phyloP scores from a whole-genome alignment of 345 rosid species.

The Eucalyptus caleyi region DNA sequence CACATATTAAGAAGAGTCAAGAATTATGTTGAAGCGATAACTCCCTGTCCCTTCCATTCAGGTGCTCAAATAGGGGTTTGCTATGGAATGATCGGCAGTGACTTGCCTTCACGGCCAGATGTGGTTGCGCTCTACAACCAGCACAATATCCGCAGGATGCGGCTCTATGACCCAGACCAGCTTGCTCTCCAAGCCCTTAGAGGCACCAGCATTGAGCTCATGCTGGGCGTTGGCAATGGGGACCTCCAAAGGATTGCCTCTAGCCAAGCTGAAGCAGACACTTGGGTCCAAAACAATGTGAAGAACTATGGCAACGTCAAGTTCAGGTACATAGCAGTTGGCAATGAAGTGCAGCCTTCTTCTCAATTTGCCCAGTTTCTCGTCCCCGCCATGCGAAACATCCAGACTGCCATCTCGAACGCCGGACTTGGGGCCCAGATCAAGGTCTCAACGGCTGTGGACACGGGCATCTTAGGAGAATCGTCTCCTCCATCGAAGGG shows the following conservation, averaged over 20 bases:
- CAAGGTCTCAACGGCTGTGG: conserved; percentile 23
- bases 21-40: neutral
- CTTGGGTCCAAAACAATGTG: conserved; percentile 40
- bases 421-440: conserved; percentile 19
- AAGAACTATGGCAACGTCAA: conserved; percentile 14
- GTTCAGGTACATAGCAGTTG: conserved; percentile 46
- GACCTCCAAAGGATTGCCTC: conserved; percentile 16
- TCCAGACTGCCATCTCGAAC: conserved; percentile 10
- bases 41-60: neutral
- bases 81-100: conserved; percentile 46
- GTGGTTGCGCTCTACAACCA: conserved; percentile 35
- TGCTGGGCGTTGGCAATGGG: conserved; percentile 25
- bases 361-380: conserved; percentile 5
- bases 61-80: conserved; percentile 45
- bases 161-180: conserved; percentile 24
- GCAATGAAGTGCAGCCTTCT: conserved; percentile 37
- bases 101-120: conserved; percentile 29
- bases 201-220: conserved; percentile 38
- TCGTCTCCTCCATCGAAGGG: conserved; percentile 14
- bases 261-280: conserved; percentile 25
- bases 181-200: conserved; percentile 29
- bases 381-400: conserved; percentile 40
- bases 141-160: conserved; percentile 32
- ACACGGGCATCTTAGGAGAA: neutral
- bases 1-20: neutral